Evolutionary conservation across 2,329 filamentous ascomycete genomes (phyloP), one percentile per base, ranked within the genome.

Genomic region (Phaeomoniella chlamydospora): DNA sequence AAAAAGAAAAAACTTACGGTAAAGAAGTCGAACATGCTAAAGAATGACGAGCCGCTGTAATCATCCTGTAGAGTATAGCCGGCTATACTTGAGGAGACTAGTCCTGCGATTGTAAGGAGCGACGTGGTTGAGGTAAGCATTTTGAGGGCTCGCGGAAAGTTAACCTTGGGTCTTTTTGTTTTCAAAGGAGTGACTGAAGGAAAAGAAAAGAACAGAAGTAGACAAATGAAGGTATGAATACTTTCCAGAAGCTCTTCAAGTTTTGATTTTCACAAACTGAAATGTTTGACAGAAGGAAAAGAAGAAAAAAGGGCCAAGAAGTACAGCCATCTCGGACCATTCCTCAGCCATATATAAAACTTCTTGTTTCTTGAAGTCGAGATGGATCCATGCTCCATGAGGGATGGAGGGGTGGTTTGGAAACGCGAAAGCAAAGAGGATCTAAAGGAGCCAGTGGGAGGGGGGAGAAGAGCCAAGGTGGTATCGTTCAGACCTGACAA

Each of bases 21-120:
- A 44, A 57, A 70, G 52, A 73, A 72, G 18, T 52, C 46, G 48
- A 72, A 72, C 45, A 62, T 57, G 44, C 62, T 56, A 48, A 71
- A 70, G 48, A 72, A 73, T 39, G 56, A 54, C 34, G 50, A 48
- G 22, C 51, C 45, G 32, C 55, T 56, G 48, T 69, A 69, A 45
- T 68, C 62, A 41, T 70, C 65, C 40, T 62, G 44, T 32, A 71
- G 50, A 13, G 53, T 48, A 41, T 65, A 64, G 26, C 45, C 48
- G 26, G 59, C 55, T 30, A 48, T 42, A 32, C 49, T 47, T 29
- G 57, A 40, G 31, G 44, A 41, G 26, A 43, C 35, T 14, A 46
- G 37, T 26, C 42, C 41, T 30, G 42, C 38, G 17, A 45, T 29
- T 35, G 45, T 31, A 38, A 47, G 29, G 18, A 51, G 17, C 14